These are phyloP conservation scores for Podaxis mareebaensis DNA, from an alignment of 768 basidiomycete genomes.

Conservation along the genomic window DNA sequence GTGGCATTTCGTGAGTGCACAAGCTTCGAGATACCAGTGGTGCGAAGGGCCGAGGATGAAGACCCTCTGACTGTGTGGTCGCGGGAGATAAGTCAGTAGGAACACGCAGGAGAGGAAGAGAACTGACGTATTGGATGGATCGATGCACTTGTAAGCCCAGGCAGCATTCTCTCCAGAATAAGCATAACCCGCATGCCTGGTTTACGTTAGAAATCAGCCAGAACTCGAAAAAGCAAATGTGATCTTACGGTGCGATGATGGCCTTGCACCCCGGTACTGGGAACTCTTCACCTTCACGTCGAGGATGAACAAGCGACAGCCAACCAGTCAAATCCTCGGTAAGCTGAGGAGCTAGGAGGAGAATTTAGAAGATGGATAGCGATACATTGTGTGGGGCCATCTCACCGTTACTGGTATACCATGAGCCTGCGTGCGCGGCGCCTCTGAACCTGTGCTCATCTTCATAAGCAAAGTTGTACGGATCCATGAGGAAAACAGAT, in stretches of 20 bases:
- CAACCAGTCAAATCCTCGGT: constrained; percentile 61
- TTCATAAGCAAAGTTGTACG: not conserved
- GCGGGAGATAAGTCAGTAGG: constrained; percentile 10
- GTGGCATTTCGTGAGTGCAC: constrained; percentile 80
- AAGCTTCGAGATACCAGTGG: constrained; percentile 83
- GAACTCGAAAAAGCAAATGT: not conserved
- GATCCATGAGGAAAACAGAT: not conserved
- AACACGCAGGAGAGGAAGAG: constrained; percentile 10
- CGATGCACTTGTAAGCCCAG: constrained; percentile 93
- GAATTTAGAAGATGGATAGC: constrained; percentile 6
- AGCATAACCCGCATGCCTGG: constrained; percentile 92
- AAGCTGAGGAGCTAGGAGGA: constrained; percentile 52
- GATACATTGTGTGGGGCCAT: not conserved
- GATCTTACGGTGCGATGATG: constrained; percentile 85
- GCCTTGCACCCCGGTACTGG: constrained; percentile 75
- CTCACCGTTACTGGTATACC: constrained; percentile 79
- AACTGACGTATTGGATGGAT: constrained; percentile 76
- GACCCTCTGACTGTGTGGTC: constrained; percentile 70
- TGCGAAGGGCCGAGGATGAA: constrained; percentile 97
- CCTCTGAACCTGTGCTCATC: constrained; percentile 31
- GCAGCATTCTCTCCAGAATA: constrained; percentile 95
- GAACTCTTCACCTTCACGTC: constrained; percentile 39
- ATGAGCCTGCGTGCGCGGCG: constrained; percentile 86
- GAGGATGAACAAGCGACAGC: constrained; percentile 53
- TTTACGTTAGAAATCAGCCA: constrained; percentile 4